These are phyloP conservation scores for Trametes meyenii DNA, from an alignment of 768 basidiomycete genomes.

Conservation along the genomic window DNA sequence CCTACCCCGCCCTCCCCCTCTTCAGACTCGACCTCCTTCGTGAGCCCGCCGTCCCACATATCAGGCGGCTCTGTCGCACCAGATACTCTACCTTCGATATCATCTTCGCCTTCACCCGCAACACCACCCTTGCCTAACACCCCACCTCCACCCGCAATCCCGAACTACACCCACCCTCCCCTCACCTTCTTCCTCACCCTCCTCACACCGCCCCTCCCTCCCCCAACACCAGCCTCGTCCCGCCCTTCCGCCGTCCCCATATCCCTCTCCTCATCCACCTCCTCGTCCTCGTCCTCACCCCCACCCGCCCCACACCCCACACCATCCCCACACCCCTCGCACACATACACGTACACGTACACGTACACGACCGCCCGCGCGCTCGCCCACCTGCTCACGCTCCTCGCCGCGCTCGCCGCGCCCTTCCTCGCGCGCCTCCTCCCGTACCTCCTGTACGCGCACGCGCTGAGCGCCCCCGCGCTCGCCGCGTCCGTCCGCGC, in stretches of 20 bases:
- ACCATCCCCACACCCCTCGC: constrained; percentile 24
- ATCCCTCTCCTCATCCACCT: constrained; percentile 35
- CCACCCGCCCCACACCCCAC: constrained; percentile 28
- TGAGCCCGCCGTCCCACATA: constrained; percentile 9
- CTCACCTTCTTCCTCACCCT: constrained; percentile 35
- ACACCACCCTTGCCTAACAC: constrained; percentile 12
- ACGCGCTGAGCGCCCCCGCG: constrained; percentile 54
- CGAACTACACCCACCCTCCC: constrained; percentile 28
- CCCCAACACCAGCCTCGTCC: constrained; percentile 22
- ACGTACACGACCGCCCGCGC: constrained; percentile 24
- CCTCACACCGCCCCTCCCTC: constrained; percentile 27
- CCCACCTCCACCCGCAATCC: constrained; percentile 21
- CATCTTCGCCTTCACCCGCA: constrained; percentile 10
- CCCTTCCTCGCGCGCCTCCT: constrained; percentile 48
- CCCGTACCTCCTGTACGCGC: constrained; percentile 62
- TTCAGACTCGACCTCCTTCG: constrained; percentile 8
- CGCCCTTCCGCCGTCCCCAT: constrained; percentile 24
- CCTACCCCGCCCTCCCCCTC: constrained; percentile 10
- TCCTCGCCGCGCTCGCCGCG: constrained; percentile 27
- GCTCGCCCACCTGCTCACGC: constrained; percentile 30
- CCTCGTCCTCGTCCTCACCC: constrained; percentile 31
- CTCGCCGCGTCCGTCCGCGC: constrained; percentile 56
- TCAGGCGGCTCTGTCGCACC: constrained; percentile 4
- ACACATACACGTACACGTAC: no score
- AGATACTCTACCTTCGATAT: not conserved